Evolutionary conservation across 441 rosid species (phyloP), one percentile per base, ranked within the genome.

Genomic region (Jatropha multifida): DNA sequence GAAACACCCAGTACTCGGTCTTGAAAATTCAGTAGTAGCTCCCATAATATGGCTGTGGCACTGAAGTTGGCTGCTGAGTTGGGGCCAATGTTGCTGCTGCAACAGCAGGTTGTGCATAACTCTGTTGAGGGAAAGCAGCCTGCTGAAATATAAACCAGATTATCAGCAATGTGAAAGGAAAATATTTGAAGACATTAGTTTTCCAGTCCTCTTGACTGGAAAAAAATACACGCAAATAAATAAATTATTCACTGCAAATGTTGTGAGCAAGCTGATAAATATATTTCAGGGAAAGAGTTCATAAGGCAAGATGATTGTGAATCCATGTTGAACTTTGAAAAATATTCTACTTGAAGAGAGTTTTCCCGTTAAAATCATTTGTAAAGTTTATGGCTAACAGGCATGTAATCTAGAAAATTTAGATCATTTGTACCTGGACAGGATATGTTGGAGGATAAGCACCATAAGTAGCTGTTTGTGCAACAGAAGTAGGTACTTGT

Each of bases 401-500:
- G 40, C 40, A 60, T 13, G 38, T 5, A 54, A 46, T 20, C 38
- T 17, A n/a, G 11, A 61, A 65, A 69, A 56, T 62, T 42, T 1
- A 32, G 14, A 67, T 27, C 14, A 37, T 68, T 48, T 12, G 52
- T 81, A 94, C 99, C 98, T 94, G 99, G 66, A 79, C 86, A 74
- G 98, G 89, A 86, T 92, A 92, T 7, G 90, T 81, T 12, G 89
- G 72, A 74, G 97, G 96, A 86, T 94, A 96, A 76, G 94, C 88
- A 55, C 90, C 93, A 83, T 96, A 94, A 5, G 92, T 83, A 71
- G 91, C 85, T 66, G 81, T 80, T 76, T 85, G 99, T 69, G 96
- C 90, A 65, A 77, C 91, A 0, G 98, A 80, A 9, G 95, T 59
- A 26, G 94, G 87, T 55, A 76, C 88, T 75, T 90, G 98, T 6